Evolutionary conservation across 192 early-diverging fungal genomes (phyloP), one percentile per base, ranked within the genome.

Genomic region (Mortierella claussenii): DNA sequence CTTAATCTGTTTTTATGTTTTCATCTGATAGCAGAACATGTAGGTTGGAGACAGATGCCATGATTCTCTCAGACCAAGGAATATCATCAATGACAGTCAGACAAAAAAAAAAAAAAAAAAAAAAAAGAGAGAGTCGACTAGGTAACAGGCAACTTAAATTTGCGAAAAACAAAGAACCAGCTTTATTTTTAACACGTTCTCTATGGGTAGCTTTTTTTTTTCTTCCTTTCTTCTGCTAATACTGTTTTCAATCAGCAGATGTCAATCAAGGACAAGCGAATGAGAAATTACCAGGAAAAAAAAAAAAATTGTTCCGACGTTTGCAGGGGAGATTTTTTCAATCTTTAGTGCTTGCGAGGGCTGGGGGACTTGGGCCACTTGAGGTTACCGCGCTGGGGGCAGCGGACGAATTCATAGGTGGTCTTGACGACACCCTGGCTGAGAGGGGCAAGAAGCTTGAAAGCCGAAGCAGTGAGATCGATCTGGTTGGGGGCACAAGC

Each of bases 361-460:
- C 11, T 33, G 51, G 71, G 71, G 36, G 57, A 61, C 64, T 76
- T 66, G 58, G 73, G 73, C 73, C 73, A 76, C 53, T 66, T 67
- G 28, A 62, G 30, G 50, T 28, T 64, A 21, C 69, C 69, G 27
- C 18, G 10, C 15, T 30, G 34, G 33, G 73, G 73, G 59, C 73
- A 76, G 17, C 53, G 58, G 58, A 76, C 40, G 40, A 76, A 76
- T 53, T 76, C 45, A 24, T 76, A 76, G 12, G 30, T 60, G 32
- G 57, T 66, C 23, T 76, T 21, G 45, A 76, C 47, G 12, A 76
- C 64, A 27, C 73, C 73, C 36, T 63, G 20, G 26, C 11, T 24
- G 2, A 60, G 44, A 15, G 69, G 36, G 7, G 69, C 79, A 7
- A 80, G 17, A 26, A 5, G 8, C 42, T 67, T 54, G 69, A 80